Conservation (phyloP, 805 yeast genomes). For the Candida namnaoensis region DNA sequence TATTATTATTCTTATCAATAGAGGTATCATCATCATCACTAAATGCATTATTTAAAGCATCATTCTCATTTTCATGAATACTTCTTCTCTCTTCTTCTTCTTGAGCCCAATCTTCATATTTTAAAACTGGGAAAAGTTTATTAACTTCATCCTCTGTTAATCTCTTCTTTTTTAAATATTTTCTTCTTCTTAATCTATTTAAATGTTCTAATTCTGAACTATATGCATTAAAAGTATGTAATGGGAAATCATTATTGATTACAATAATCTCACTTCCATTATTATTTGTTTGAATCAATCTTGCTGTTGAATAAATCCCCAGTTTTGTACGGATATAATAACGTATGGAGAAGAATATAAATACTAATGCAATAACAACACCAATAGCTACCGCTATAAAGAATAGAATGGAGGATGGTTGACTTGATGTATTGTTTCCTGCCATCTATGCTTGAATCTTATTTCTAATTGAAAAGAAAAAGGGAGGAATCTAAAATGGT, state of each 20-base stretch:
- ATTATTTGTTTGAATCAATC: slow-evolving; percentile 9
- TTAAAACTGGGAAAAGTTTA: slow-evolving; percentile 45
- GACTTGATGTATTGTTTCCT: background rate
- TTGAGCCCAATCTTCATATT: slow-evolving; percentile 51
- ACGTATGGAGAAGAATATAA: slow-evolving; percentile 51
- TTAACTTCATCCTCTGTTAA: slow-evolving; percentile 52
- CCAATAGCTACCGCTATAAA: slow-evolving; percentile 59
- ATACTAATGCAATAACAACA: slow-evolving; percentile 43
- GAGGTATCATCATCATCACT: background rate
- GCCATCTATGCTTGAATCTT: background rate
- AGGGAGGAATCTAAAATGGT: too few species aligned
- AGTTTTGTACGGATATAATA: slow-evolving; percentile 49
- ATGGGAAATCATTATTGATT: slow-evolving; percentile 14
- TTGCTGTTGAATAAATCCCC: slow-evolving; percentile 34
- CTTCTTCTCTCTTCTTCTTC: slow-evolving; percentile 51
- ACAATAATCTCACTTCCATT: slow-evolving; percentile 7
- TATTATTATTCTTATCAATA: too few species aligned
- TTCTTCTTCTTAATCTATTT: slow-evolving; percentile 28
- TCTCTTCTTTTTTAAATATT: slow-evolving; percentile 39
- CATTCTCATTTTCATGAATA: slow-evolving; percentile 32
- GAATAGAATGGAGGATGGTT: slow-evolving; percentile 57
- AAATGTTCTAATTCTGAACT: slow-evolving; percentile 8
- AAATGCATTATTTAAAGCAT: background rate
- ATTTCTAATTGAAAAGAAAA: too few species aligned
- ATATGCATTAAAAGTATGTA: slow-evolving; percentile 13